Evolutionary conservation across 768 basidiomycete species (phyloP), one percentile per base, ranked within the genome.

Genomic region (Clitopilus hobsonii): DNA sequence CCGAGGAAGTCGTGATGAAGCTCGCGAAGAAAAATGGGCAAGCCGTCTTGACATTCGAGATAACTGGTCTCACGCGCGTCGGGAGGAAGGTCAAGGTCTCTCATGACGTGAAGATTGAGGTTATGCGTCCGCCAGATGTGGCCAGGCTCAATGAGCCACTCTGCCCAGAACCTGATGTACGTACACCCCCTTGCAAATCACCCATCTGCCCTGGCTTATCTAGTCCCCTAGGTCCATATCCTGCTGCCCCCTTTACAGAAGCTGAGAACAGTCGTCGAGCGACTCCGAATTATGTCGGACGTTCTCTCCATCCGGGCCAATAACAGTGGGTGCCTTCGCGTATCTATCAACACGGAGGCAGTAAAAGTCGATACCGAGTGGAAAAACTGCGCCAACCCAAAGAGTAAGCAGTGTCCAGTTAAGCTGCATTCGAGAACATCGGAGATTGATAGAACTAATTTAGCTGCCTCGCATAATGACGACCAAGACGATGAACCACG

Each of bases 11-110:
- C 28, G 78, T 88, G 51, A 83, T 94, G 79, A 93, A 89, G 70
- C 78, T 94, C 2, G 89, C 91, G 10, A 95, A 95, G 75, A 91
- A 91, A 70, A 84, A 86, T 59, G 84, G 89, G 49, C 83, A 84
- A 32, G 88, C 91, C 0, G 81, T 90, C 28, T 76, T 94, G 8
- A 84, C 80, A 48, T 89, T 94, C 56, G 89, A 89, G 60, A 89
- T 94, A 56, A 76, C 73, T 41, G 85, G 83, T 0, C 69, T 80
- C 51, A 86, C 84, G 8, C 73, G 83, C n/a, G 74, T 81, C 25
- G 89, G 89, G 5, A 75, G 84, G 56, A 75, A 69, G 38, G 78
- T 91, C 36, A 77, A 80, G 45, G 81, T 94, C 20, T 74, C 81
- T 0, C 91, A 95, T 64, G 91, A 94, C 62, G 89, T 94, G 25